Evolutionary conservation across 306 rosid genomes (phyloP).

Genomic region (Myrica gale): DNA sequence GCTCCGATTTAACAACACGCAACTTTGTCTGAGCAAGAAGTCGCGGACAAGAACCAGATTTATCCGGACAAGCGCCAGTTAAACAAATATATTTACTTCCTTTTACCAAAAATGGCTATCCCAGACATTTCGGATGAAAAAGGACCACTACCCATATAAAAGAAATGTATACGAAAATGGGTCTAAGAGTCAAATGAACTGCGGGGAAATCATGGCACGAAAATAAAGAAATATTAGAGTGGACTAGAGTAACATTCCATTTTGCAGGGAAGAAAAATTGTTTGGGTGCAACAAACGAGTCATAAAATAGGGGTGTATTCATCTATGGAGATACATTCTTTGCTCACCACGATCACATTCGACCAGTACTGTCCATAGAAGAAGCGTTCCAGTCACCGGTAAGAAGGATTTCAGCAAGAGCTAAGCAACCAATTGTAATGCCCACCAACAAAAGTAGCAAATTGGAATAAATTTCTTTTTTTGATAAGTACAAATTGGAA

Average conservation of each 20-base stretch:
- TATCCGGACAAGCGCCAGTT: neutral
- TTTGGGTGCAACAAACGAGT: too few relatives aligned
- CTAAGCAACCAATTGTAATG: too few relatives aligned
- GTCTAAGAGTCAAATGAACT: neutral
- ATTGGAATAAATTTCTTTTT: neutral
- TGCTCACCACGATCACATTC: too few relatives aligned
- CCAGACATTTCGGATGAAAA: neutral
- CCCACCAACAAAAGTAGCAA: neutral
- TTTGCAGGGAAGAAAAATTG: neutral
- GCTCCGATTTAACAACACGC: neutral
- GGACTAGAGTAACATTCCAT: neutral
- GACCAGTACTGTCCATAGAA: too few relatives aligned
- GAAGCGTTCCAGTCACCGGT: neutral
- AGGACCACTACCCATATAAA: neutral
- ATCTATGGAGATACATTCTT: too few relatives aligned
- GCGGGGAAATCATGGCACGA: neutral
- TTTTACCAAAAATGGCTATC: neutral
- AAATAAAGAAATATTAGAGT: neutral
- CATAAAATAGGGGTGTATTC: too few relatives aligned
- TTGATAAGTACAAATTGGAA: neutral
- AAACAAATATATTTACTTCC: neutral
- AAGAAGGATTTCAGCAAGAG: neutral
- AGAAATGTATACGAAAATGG: neutral
- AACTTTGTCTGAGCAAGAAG: neutral
- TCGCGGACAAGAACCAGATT: neutral